Evolutionary conservation across 2,329 filamentous ascomycete genomes (phyloP).

Genomic region (Curvularia sp.): DNA sequence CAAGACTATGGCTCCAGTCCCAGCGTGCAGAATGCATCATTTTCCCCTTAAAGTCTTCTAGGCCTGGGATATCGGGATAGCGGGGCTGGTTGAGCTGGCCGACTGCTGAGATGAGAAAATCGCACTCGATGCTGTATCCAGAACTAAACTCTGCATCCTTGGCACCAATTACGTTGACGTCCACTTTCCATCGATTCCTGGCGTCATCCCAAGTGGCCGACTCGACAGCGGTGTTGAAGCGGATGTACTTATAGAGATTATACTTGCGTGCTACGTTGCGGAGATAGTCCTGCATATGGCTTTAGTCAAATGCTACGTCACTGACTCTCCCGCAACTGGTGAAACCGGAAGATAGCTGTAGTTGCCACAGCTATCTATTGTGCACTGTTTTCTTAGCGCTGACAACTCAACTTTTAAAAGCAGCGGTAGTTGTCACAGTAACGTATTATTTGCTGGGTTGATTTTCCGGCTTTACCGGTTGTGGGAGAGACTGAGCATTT

Average conservation of each 20-base stretch:
- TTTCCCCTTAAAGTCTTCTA: slow-evolving; percentile 60
- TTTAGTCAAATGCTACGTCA: neutral
- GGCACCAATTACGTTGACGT: slow-evolving; percentile 56
- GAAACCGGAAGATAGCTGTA: no score
- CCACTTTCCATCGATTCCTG: slow-evolving; percentile 59
- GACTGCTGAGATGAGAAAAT: slow-evolving; percentile 65
- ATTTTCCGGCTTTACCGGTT: no score
- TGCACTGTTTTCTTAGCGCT: no score
- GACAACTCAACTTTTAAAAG: no score
- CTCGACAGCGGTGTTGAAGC: slow-evolving; percentile 63
- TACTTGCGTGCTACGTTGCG: slow-evolving; percentile 61
- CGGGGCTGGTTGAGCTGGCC: slow-evolving; percentile 65
- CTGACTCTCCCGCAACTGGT: neutral
- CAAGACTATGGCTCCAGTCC: slow-evolving; percentile 65
- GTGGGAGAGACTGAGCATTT: no score
- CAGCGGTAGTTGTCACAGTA: no score
- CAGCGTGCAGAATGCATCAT: slow-evolving; percentile 65
- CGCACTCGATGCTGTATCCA: slow-evolving; percentile 61
- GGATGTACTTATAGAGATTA: slow-evolving; percentile 62
- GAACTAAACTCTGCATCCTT: slow-evolving; percentile 64
- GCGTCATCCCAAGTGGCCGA: slow-evolving; percentile 63
- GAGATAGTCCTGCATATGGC: slow-evolving; percentile 55
- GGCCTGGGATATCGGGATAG: slow-evolving; percentile 58
- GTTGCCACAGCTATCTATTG: no score
- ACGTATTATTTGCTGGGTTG: no score